Evolutionary conservation across 495 filamentous ascomycete genomes (phyloP).

Genomic region (Glarea lozoyensis): DNA sequence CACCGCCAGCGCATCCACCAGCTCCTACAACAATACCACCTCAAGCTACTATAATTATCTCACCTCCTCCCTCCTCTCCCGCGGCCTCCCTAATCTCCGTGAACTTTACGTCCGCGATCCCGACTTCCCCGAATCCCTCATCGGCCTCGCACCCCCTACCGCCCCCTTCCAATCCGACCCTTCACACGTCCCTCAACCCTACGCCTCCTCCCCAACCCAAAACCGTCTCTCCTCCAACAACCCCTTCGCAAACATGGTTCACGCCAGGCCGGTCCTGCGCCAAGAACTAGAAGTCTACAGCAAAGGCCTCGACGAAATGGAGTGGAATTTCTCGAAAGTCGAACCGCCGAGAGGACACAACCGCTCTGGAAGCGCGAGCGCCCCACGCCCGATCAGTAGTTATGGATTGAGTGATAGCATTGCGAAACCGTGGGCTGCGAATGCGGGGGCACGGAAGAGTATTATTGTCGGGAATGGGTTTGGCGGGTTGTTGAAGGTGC

Average conservation of each 20-base stretch:
- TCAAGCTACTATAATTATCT: conserved; percentile 80
- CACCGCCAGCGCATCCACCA: conserved; percentile 43
- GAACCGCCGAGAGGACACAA: conserved; percentile 20
- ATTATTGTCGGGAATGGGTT: conserved; percentile 58
- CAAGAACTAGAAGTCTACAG: conserved; percentile 73
- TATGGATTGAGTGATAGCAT: conserved; percentile 32
- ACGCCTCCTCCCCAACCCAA: conserved; percentile 2
- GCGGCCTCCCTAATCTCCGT: conserved; percentile 59
- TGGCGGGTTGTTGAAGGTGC: conserved; percentile 75
- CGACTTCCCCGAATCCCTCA: conserved; percentile 58
- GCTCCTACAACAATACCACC: conserved; percentile 49
- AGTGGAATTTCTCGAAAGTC: conserved; percentile 65
- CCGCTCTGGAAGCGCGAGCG: conserved; percentile 15
- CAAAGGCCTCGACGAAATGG: conserved; percentile 75
- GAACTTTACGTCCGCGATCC: conserved; percentile 80
- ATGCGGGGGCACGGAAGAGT: conserved; percentile 35
- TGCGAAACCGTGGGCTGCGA: conserved; percentile 6
- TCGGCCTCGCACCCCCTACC: conserved; percentile 58
- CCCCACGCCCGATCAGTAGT: conserved; percentile 34
- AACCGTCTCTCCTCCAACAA: conserved; percentile 42
- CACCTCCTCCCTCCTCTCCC: conserved; percentile 67
- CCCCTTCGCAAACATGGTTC: conserved; percentile 30
- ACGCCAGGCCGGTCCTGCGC: conserved; percentile 32
- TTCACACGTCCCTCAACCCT: conserved; percentile 12
- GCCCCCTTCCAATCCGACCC: conserved; percentile 33